Percentiles rank a stretch among this genome's conserved stretches.
Evolutionary conservation across 805 yeast species (phyloP).

Genomic region (Teunomyces kruisii): DNA sequence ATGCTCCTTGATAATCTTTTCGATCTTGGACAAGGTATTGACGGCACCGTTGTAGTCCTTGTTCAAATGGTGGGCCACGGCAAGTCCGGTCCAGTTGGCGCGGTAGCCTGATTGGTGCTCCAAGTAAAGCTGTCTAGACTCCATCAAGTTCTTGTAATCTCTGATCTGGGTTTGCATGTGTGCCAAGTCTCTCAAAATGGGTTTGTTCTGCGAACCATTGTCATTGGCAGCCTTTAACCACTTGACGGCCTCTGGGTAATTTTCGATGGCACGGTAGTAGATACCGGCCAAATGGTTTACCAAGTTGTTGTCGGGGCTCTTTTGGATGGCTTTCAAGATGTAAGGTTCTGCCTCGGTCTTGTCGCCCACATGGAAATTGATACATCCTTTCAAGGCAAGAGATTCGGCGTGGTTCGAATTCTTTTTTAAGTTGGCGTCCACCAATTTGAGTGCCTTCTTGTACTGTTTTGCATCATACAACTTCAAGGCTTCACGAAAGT

Average conservation of each 20-base stretch:
- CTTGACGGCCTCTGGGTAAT: constrained; percentile 74
- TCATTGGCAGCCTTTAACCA: constrained; percentile 75
- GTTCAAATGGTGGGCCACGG: constrained; percentile 79
- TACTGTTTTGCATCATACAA: constrained; percentile 84
- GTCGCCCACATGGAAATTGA: constrained; percentile 46
- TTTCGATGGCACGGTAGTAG: constrained; percentile 66
- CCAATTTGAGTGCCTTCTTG: constrained; percentile 75
- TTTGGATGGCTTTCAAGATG: constrained; percentile 59
- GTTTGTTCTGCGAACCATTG: constrained; percentile 75
- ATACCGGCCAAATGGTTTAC: constrained; percentile 86
- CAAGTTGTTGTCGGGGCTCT: constrained; percentile 62
- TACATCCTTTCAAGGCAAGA: constrained; percentile 79
- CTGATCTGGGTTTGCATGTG: constrained; percentile 77
- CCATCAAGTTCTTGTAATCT: constrained; percentile 62
- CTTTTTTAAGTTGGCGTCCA: constrained; percentile 76
- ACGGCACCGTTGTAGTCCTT: constrained; percentile 68
- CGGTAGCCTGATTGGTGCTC: constrained; percentile 78
- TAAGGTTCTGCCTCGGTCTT: constrained; percentile 62
- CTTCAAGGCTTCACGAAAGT: constrained; percentile 78
- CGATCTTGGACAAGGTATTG: constrained; percentile 71
- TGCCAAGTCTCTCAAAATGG: constrained; percentile 79
- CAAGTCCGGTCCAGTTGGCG: constrained; percentile 87
- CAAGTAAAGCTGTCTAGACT: constrained; percentile 65
- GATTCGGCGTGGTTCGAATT: constrained; percentile 76
- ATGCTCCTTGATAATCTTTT: constrained; percentile 68